Evolutionary conservation across 176 grass and related monocot species (phyloP).

Genomic region (Oryza glaberrima): DNA sequence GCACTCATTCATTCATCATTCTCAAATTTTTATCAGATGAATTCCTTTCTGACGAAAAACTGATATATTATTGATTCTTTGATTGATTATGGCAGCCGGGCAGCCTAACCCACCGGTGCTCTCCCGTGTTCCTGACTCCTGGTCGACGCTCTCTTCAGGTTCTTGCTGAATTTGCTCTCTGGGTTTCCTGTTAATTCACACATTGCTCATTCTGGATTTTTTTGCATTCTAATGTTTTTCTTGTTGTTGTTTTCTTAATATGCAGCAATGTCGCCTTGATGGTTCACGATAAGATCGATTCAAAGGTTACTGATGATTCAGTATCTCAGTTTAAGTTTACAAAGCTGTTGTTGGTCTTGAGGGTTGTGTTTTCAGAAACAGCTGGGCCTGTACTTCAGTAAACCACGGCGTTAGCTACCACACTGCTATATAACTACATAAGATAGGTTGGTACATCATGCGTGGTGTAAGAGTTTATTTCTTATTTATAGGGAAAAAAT

Average conservation of each 20-base stretch:
- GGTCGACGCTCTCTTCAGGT: slow-evolving; percentile 15
- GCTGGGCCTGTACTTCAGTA: slow-evolving; percentile 9
- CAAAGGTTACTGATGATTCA: neutral
- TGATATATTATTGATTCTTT: neutral
- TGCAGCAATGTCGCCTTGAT: slow-evolving; percentile 30
- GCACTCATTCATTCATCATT: neutral
- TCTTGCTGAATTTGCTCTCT: neutral
- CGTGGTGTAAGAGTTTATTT: neutral
- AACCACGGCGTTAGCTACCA: slow-evolving; percentile 1
- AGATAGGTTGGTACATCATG: slow-evolving; percentile 21
- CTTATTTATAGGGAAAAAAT: neutral
- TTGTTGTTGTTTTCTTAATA: neutral
- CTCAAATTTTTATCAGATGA: neutral
- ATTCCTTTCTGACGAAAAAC: neutral
- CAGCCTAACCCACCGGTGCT: slow-evolving; percentile 33
- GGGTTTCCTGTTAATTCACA: neutral
- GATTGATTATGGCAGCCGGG: slow-evolving; percentile 7
- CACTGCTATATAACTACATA: neutral
- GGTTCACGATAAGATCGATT: neutral
- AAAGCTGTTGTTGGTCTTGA: neutral
- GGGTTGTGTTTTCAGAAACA: neutral
- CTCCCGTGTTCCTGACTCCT: slow-evolving; percentile 12
- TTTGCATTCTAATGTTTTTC: neutral
- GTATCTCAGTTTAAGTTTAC: neutral
- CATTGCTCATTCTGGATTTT: neutral